phyloP scores from a whole-genome alignment of 352 stramenopile genomes.

The Phytophthora meadii region DNA sequence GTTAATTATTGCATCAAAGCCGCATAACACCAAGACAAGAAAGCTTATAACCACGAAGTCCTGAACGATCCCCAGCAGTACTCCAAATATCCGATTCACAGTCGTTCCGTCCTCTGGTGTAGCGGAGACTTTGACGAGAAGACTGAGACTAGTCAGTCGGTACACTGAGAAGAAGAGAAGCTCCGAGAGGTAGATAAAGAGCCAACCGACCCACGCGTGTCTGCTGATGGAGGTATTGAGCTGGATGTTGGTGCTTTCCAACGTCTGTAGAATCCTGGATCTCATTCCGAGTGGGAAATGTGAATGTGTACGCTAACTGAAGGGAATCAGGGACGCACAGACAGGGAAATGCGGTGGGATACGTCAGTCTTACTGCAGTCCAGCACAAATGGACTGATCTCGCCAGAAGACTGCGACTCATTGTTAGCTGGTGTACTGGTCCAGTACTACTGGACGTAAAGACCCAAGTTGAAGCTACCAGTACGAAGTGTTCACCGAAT shows the following conservation, averaged over 20 bases:
- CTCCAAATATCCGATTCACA: conserved; percentile 7
- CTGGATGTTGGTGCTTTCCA: conserved; percentile 23
- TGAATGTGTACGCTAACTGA: conserved; percentile 12
- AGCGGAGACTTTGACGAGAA: conserved; percentile 12
- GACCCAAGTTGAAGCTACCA: conserved; percentile 8
- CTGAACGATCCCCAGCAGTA: conserved; percentile 30
- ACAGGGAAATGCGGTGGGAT: conserved; percentile 6
- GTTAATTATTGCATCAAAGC: conserved; percentile 37
- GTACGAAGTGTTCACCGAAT: conserved; percentile 9
- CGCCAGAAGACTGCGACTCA: conserved; percentile 14
- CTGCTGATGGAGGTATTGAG: conserved; percentile 31
- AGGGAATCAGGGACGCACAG: conserved; percentile 15
- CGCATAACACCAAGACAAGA: conserved; percentile 18
- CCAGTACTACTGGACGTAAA: background rate
- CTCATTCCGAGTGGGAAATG: conserved; percentile 15
- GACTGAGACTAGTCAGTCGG: conserved; percentile 27
- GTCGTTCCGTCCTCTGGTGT: conserved; percentile 17
- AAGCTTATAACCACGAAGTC: conserved; percentile 39
- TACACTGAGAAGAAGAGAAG: conserved; percentile 36
- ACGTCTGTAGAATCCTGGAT: conserved; percentile 5
- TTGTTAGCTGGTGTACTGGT: background rate
- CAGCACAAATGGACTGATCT: conserved; percentile 23
- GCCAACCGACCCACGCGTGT: conserved; percentile 29
- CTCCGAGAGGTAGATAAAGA: conserved; percentile 24
- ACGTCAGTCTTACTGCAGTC: conserved; percentile 1